A percentile compares a stretch with the other conserved stretches of the same genome.
These are phyloP conservation scores for Athelia psychrophila DNA, from an alignment of 1,284 basidiomycete genomes.

Conservation along the genomic window DNA sequence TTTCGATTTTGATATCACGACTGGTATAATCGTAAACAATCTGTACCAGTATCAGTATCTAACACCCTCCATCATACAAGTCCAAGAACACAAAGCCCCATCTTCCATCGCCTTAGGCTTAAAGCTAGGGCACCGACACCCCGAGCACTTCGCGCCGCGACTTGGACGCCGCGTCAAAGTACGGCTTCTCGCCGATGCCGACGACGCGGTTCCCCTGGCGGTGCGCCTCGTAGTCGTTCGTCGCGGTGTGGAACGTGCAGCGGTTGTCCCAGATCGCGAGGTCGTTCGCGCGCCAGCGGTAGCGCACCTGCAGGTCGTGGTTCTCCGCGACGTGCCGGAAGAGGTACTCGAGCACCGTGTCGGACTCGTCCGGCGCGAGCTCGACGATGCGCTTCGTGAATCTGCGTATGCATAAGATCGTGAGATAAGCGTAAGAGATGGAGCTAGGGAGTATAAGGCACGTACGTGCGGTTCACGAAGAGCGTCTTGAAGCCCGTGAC, in stretches of 20 bases:
- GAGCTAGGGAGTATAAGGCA: slow-evolving; percentile 20
- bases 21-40: too few species aligned
- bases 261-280: slow-evolving; percentile 59
- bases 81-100: too few species aligned
- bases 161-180: slow-evolving; percentile 48
- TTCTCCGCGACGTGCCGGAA: slow-evolving; percentile 48
- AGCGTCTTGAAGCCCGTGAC: slow-evolving; percentile 68
- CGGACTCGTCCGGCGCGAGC: slow-evolving; percentile 56
- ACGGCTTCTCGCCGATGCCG: slow-evolving; percentile 62
- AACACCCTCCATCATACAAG: too few species aligned
- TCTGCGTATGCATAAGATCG: slow-evolving; percentile 15
- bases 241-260: slow-evolving; percentile 50
- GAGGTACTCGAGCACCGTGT: slow-evolving; percentile 46
- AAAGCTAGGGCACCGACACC: too few species aligned
- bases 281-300: slow-evolving; percentile 46
- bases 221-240: slow-evolving; percentile 46
- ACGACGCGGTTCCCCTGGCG: slow-evolving; percentile 60
- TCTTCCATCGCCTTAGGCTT: too few species aligned
- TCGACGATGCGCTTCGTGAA: slow-evolving; percentile 67
- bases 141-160: slow-evolving; percentile 42
- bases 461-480: slow-evolving; percentile 51
- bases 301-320: slow-evolving; percentile 63
- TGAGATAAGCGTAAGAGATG: neutral
- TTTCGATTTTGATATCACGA: too few species aligned
- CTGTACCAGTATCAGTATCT: too few species aligned